phyloP scores from a whole-genome alignment of 306 rosid species.

The Purshia tridentata region DNA sequence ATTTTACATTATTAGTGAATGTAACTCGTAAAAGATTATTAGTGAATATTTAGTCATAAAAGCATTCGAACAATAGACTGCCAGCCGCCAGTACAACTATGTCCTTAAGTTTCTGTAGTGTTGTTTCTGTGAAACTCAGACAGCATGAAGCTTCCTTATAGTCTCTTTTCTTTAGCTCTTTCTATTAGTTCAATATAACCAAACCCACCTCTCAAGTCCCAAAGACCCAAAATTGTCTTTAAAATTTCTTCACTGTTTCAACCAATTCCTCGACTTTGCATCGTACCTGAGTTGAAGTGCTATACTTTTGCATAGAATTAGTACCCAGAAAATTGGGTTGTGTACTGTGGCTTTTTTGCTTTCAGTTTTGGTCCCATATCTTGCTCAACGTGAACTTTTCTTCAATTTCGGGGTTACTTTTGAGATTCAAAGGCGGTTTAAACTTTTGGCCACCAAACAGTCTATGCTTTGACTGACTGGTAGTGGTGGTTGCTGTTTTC shows the following conservation, averaged over 20 bases:
- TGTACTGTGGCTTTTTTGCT: background rate
- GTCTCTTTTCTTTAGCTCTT: background rate
- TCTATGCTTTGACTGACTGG: slow-evolving; percentile 23
- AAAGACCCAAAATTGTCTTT: background rate
- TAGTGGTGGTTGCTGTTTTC: slow-evolving; percentile 2
- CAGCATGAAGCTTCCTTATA: background rate
- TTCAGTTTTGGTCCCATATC: background rate
- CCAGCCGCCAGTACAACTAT: too few relatives aligned
- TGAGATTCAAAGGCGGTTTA: background rate
- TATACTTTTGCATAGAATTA: background rate
- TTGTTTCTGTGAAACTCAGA: background rate
- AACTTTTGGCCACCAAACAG: slow-evolving; percentile 18
- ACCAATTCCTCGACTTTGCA: background rate
- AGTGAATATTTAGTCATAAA: too few relatives aligned
- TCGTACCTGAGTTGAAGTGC: background rate
- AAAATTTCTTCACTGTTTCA: background rate
- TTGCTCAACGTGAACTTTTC: too few relatives aligned
- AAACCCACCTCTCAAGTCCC: background rate
- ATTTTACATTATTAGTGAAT: too few relatives aligned
- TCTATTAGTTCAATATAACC: background rate
- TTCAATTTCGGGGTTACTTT: background rate
- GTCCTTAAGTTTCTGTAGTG: too few relatives aligned
- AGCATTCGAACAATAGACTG: too few relatives aligned
- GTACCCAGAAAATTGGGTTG: background rate
- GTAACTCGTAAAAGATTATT: too few relatives aligned